phyloP scores from a whole-genome alignment of 106 monocot genomes.

The Apostasia shenzhenica region DNA sequence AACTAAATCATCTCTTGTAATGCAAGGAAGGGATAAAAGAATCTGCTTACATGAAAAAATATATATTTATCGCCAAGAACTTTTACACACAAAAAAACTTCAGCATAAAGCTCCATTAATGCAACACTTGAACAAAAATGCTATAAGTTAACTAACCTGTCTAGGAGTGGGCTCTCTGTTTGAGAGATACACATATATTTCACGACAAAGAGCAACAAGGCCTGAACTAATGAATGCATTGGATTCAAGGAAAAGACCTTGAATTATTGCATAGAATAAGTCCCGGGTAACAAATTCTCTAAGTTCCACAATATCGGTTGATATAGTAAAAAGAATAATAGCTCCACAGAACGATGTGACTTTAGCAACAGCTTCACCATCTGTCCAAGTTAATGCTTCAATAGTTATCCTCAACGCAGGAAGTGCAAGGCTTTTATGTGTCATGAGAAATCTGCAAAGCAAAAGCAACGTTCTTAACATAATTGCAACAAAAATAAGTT shows the following conservation, averaged over 20 bases:
- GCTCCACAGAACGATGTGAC: slow-evolving; percentile 60
- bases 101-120: neutral
- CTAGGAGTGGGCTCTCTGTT: slow-evolving; percentile 76
- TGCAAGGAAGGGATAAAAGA: slow-evolving; percentile 67
- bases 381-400: slow-evolving; percentile 80
- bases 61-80: neutral
- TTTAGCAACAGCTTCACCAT: slow-evolving; percentile 79
- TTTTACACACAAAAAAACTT: slow-evolving; percentile 2
- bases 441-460: slow-evolving; percentile 67
- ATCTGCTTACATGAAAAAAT: slow-evolving; percentile 38
- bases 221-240: slow-evolving; percentile 81
- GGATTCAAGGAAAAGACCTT: slow-evolving; percentile 67
- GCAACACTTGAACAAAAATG: neutral
- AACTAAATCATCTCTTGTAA: slow-evolving; percentile 56
- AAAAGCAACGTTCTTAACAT: neutral
- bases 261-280: slow-evolving; percentile 68
- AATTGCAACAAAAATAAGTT: neutral
- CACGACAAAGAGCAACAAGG: slow-evolving; percentile 85
- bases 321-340: slow-evolving; percentile 60
- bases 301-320: slow-evolving; percentile 60
- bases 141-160: slow-evolving; percentile 47
- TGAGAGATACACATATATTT: slow-evolving; percentile 78
- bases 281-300: slow-evolving; percentile 80
- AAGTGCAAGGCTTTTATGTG: slow-evolving; percentile 41
- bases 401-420: slow-evolving; percentile 56